Conservation (phyloP, 2,329 filamentous ascomycete species). For the Aspergillus sp. region DNA sequence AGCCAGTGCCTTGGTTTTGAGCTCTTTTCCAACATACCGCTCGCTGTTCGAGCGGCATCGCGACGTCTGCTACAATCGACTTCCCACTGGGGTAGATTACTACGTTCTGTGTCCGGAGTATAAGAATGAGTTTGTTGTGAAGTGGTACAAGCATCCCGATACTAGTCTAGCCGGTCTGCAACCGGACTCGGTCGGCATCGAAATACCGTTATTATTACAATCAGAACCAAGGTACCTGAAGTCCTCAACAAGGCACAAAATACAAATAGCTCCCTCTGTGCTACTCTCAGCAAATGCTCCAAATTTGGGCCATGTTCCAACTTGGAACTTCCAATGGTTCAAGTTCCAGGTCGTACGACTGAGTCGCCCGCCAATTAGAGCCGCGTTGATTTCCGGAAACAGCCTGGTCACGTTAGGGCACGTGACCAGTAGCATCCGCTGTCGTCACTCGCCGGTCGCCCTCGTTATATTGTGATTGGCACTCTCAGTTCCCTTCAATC, state of each 20-base stretch:
- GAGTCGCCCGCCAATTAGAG: not conserved
- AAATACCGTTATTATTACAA: slow-evolving; percentile 5
- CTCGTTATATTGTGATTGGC: slow-evolving; percentile 12
- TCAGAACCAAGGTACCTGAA: slow-evolving; percentile 4
- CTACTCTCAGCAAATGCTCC: not conserved
- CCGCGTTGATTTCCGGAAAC: not conserved
- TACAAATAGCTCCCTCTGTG: not conserved
- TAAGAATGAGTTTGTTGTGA: not conserved
- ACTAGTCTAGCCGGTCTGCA: not conserved
- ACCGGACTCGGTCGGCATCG: slow-evolving; percentile 2
- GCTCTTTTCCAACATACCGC: too few species aligned
- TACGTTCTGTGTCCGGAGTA: not conserved
- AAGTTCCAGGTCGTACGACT: not conserved
- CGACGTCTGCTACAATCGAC: not conserved
- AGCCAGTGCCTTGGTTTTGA: not conserved
- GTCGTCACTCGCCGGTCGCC: not conserved
- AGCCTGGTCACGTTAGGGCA: not conserved
- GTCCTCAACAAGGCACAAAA: not conserved
- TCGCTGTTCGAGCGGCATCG: not conserved
- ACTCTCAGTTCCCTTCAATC: not conserved
- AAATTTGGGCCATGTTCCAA: not conserved
- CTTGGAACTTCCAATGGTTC: not conserved
- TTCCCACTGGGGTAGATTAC: not conserved
- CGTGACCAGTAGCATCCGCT: not conserved
- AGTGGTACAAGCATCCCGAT: not conserved